A percentile compares a stretch with the other conserved stretches of the same genome.
Evolutionary conservation across 306 rosid species (phyloP).

Genomic region (cucumber (Cucumis sativus)): Cucumber_9930_V3 NC_026655.2:1911501-1912000

Average conservation of each 20-base stretch:
- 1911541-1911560: not conserved
- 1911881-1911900: not conserved
- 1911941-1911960: not conserved
- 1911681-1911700: too few relatives aligned
- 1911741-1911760: too few relatives aligned
- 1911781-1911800: too few relatives aligned
- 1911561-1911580: not conserved
- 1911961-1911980: too few relatives aligned
- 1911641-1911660: too few relatives aligned
- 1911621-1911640: too few relatives aligned
- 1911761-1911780: too few relatives aligned
- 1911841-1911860: not conserved
- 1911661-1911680: too few relatives aligned
- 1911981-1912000: too few relatives aligned
- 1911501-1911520: not conserved
- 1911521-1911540: not conserved
- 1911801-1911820: too few relatives aligned
- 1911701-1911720: too few relatives aligned
- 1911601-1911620: not conserved
- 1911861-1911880: not conserved
- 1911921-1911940: not conserved
- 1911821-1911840: not conserved
- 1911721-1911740: too few relatives aligned
- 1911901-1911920: not conserved
- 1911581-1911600: not conserved